Evolutionary conservation across 352 stramenopile species (phyloP), one percentile per base, ranked within the genome.

Genomic region (Pythium dissimile): DNA sequence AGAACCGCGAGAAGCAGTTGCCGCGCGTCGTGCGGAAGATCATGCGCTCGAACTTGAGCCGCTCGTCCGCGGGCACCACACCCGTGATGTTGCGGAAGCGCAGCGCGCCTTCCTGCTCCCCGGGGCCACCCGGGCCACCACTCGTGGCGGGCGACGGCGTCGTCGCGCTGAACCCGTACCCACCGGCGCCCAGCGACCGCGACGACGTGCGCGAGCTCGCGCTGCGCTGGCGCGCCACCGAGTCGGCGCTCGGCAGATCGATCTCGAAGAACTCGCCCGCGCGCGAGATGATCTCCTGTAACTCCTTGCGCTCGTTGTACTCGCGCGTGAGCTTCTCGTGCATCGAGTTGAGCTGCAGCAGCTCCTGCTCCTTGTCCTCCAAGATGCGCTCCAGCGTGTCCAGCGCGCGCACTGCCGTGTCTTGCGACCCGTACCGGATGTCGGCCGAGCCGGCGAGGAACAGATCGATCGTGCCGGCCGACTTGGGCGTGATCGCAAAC

Each of bases 1-100:
- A 96, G 76, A 99, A 99, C 21, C 96, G 89, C 31, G 97, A 88
- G 59, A 98, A 98, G 77, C 96, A 99, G 77, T 99, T 99, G 55
- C 97, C 96, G n/a, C 97, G 86, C 18, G 97, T 99, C 26, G 92
- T 96, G 34, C 97, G 95, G 78, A 99, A 99, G 52, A 99, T 87
- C 96, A 99, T 99, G 35, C 97, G 77, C 69, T 99, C 96, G 67
- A 99, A 99, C 60, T 97, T 96, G 45, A 91, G 67, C 20, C 92
- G 86, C 63, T 99, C 94, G 62, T 98, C 92, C 4, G 87, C 90
- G 0, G 88, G 80, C 16, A 99, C 86, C 1, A 98, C 93, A 9
- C 96, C 96, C 44, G 92, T 98, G 47, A 98, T 92, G 67, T 90
- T 96, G 16, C 86, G 91, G 73, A 98, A 98, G 10, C 92, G 78